Evolutionary conservation across 2,329 filamentous ascomycete species (phyloP).

Genomic region (Penicillium nordicum): DNA sequence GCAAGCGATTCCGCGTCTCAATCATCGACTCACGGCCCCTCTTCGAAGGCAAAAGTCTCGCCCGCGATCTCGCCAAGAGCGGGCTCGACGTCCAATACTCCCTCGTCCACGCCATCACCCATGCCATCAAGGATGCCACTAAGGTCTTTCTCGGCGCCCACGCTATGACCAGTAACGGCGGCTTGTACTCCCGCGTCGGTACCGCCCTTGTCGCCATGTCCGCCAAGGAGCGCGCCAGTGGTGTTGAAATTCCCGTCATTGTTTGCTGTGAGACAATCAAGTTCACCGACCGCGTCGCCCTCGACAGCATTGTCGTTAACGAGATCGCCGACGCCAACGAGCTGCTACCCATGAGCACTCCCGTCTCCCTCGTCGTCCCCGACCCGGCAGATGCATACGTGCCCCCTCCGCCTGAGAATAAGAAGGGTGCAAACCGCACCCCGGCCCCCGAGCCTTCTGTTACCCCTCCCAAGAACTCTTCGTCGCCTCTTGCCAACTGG

Average conservation of each 20-base stretch:
- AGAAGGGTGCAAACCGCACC: conserved; percentile 34
- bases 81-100: conserved; percentile 79
- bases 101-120: conserved; percentile 72
- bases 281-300: conserved; percentile 82
- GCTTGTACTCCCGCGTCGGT: conserved; percentile 81
- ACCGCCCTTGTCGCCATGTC: conserved; percentile 83
- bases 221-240: conserved; percentile 59
- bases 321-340: conserved; percentile 79
- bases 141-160: conserved; percentile 83
- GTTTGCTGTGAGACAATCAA: conserved; percentile 94
- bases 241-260: conserved; percentile 71
- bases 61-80: conserved; percentile 64
- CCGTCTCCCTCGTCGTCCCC: conserved; percentile 30
- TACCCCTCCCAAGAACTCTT: conserved; percentile 22
- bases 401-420: conserved; percentile 23
- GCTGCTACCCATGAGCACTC: conserved; percentile 41
- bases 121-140: conserved; percentile 67
- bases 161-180: conserved; percentile 92
- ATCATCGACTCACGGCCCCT: conserved; percentile 74
- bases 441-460: conserved; percentile 21
- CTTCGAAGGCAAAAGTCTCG: conserved; percentile 68
- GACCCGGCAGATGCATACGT: conserved; percentile 23
- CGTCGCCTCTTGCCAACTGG: conserved; percentile 51
- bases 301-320: conserved; percentile 91
- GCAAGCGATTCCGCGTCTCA: conserved; percentile 76